Evolutionary conservation across 108 stramenopile species (phyloP), one percentile per base, ranked within the genome.

Genomic region (Aurantiochytrium sp.): DNA sequence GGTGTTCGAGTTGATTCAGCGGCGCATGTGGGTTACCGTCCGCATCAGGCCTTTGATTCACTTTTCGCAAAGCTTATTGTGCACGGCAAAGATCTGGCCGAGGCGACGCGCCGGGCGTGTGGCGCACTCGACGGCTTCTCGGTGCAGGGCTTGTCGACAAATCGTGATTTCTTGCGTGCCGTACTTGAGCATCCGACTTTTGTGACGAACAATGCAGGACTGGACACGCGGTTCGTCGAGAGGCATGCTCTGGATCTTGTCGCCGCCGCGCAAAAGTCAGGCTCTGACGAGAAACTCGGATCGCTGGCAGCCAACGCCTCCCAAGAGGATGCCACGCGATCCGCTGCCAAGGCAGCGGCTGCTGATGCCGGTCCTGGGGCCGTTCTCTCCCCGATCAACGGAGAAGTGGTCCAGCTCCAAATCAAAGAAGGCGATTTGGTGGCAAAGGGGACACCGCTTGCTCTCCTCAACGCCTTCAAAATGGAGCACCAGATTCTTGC

Each of bases 21-120:
- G n/a, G 49, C 51, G 10, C 49, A 47, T 2, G 49, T 53, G 6
- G 76, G 76, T 8, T 83, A 53, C 76, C 49, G 45, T 45, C 76
- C 76, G 2, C 45, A 83, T 19, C 97, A 96, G 44, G 95, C 95
- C 93, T 97, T 95, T 89, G 97, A 98, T 89, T 96, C 95, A 21
- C 95, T 98, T 94, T 95, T 98, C 87, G 96, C 96, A 88, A 98
- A 98, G 95, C 95, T 97, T 91, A 98, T 97, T 25, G 96, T 96
- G 23, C 95, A 94, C 89, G 96, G 96, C 35, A 88, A 93, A 4
- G 94, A 94, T 83, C 94, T 96, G 55, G 88, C 93, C 90, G 96
- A 96, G 87, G 96, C 96, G 58, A 96, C 95, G 2, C 92, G 95
- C 57, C 97, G 96, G 92, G 92, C 97, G 89, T 93, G 92, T 35